A percentile compares a stretch with the other conserved stretches of the same genome.
These are phyloP conservation scores for Solanum hybrid DNA, from an alignment of 305 asterid genomes.

Conservation along the genomic window DNA sequence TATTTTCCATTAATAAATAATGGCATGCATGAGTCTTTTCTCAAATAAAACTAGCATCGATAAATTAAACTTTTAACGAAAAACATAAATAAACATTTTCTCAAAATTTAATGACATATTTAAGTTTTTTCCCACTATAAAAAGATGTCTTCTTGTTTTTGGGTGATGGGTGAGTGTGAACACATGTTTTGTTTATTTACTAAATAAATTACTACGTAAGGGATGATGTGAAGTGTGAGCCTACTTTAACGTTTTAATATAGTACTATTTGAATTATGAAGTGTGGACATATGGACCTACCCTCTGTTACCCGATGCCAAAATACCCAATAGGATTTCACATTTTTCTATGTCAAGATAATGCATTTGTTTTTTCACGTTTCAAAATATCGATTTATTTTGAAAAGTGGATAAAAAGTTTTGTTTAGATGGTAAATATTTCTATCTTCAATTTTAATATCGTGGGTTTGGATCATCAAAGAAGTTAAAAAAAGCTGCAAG, in stretches of 20 bases:
- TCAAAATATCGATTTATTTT: neutral
- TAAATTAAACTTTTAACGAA: too few species aligned
- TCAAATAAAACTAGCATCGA: accelerated
- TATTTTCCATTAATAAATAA: too few species aligned
- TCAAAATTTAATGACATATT: neutral
- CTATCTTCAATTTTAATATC: neutral
- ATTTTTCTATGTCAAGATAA: neutral
- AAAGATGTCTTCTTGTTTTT: neutral
- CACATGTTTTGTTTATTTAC: neutral
- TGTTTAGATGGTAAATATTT: neutral
- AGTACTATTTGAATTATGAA: neutral
- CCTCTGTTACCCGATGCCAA: neutral
- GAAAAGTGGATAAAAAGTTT: neutral
- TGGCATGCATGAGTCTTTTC: too few species aligned
- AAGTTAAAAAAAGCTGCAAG: neutral
- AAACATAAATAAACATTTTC: accelerated
- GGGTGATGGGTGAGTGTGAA: neutral
- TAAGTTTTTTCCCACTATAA: too few species aligned
- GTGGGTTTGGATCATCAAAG: accelerated
- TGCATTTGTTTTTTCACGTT: neutral
- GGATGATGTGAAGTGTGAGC: neutral
- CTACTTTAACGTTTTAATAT: neutral
- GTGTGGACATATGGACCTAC: neutral
- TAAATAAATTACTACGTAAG: neutral
- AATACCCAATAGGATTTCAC: neutral